phyloP scores from a whole-genome alignment of 768 basidiomycete genomes.

The Hemileccinum rubropunctum region DNA sequence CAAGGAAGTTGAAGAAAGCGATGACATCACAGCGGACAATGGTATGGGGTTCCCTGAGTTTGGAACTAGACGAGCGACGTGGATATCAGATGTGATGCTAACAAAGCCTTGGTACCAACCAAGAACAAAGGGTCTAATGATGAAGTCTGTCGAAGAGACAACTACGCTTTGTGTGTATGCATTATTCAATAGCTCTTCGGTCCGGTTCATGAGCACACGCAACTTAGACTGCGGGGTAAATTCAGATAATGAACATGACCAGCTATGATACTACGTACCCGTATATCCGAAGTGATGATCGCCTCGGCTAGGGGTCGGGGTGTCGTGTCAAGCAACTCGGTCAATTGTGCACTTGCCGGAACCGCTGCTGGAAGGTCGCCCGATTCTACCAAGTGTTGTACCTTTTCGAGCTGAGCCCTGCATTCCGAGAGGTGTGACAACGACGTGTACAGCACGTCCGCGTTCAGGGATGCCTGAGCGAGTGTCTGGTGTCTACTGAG shows the following conservation, averaged over 20 bases:
- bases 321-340: slow-evolving; percentile 42
- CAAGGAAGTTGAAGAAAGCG: slow-evolving; percentile 54
- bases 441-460: slow-evolving; percentile 46
- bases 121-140: slow-evolving; percentile 50
- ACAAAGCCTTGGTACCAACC: slow-evolving; percentile 39
- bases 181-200: slow-evolving; percentile 71
- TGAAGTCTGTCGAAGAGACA: slow-evolving; percentile 47
- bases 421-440: slow-evolving; percentile 57
- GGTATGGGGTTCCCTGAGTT: slow-evolving; percentile 50
- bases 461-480: slow-evolving; percentile 60
- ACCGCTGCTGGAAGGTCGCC: slow-evolving; percentile 69
- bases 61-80: slow-evolving; percentile 44
- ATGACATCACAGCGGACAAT: slow-evolving; percentile 54
- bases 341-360: slow-evolving; percentile 39
- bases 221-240: slow-evolving; percentile 46
- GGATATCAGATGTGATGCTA: neutral
- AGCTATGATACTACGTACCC: slow-evolving; percentile 42
- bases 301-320: slow-evolving; percentile 53
- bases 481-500: slow-evolving; percentile 61
- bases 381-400: slow-evolving; percentile 46
- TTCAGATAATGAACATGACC: neutral
- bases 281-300: slow-evolving; percentile 52
- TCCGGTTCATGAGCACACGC: slow-evolving; percentile 51
- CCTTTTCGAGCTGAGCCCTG: slow-evolving; percentile 41
- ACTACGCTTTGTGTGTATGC: slow-evolving; percentile 60